These are phyloP conservation scores for Avicennia marina DNA, from an alignment of 257 asterid species.

Conservation along the genomic window DNA sequence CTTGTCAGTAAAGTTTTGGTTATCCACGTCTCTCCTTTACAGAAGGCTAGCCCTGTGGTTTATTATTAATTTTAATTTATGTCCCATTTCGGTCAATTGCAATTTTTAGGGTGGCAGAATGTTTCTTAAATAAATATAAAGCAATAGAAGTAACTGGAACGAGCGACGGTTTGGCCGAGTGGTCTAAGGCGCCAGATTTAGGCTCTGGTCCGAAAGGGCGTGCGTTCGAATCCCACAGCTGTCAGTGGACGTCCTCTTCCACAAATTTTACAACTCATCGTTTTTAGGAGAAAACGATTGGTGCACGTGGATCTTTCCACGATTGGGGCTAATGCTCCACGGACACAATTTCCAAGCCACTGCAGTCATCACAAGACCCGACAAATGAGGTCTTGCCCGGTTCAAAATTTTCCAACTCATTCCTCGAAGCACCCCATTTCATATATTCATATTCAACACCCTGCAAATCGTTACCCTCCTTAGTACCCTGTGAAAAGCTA, in stretches of 20 bases:
- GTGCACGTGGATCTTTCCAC: too few relatives aligned
- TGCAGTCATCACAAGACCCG: slow-evolving; percentile 16
- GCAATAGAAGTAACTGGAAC: too few relatives aligned
- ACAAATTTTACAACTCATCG: too few relatives aligned
- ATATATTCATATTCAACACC: slow-evolving; percentile 26
- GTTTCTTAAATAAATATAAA: too few relatives aligned
- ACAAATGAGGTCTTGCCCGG: slow-evolving; percentile 16
- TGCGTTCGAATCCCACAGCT: slow-evolving; percentile 99
- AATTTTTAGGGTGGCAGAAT: too few relatives aligned
- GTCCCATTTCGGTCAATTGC: too few relatives aligned
- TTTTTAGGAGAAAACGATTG: too few relatives aligned
- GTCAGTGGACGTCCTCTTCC: too few relatives aligned
- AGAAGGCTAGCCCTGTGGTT: neutral
- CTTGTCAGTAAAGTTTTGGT: neutral
- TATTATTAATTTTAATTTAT: too few relatives aligned
- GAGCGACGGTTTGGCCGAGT: slow-evolving; percentile 99
- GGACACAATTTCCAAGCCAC: slow-evolving; percentile 30
- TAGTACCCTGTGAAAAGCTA: slow-evolving; percentile 21
- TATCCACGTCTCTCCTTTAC: neutral
- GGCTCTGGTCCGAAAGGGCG: slow-evolving; percentile 99
- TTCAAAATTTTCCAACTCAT: slow-evolving; percentile 29
- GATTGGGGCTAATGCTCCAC: slow-evolving; percentile 26
- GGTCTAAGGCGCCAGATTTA: slow-evolving; percentile 99
- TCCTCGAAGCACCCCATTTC: slow-evolving; percentile 21
- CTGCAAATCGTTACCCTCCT: slow-evolving; percentile 20